Evolutionary conservation across 208 protist species (phyloP), one percentile per base, ranked within the genome.

Genomic region (Trichomonas vaginalis): DNA sequence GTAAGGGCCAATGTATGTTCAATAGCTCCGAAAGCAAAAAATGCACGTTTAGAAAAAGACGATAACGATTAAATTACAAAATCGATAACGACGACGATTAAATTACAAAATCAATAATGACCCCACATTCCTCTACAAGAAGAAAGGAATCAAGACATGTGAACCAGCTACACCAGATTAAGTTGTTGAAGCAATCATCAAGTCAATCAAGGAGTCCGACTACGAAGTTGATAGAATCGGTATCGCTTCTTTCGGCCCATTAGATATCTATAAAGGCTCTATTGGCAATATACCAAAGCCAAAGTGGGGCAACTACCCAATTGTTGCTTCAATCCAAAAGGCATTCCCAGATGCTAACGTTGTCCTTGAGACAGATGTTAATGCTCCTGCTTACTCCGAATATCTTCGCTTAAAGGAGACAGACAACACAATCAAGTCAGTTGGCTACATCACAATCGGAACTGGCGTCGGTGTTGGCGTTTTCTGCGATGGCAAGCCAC

Each of bases 381-480:
- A 86, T 21, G 82, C 82, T 39, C 82, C 82, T 48, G 82, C 82
- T 48, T 90, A 90, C 32, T 90, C 82, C 14, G 82, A 90, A 48
- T 90, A 48, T 32, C 32, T 90, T 0, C 17, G n/a, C 17, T 37
- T 90, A 27, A 1, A 35, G 17, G 79, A 95, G 39, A 70, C 3
- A 12, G 96, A 45, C 0, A 79, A 10, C 21, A 35, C 88, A 47
- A 2, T 97, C 35, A 96, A 87, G 45, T 96, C 96, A 14, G 96
- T 96, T 47, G 96, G 95, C 0, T 98, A 98, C 49, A 97, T 98
- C 46, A 98, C 97, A 0, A 97, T 98, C 4, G 97, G 97, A 32
- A 98, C 97, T 14, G 97, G 97, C 88, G 96, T 98, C 23, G 97
- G 97, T 37, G 96, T 98, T 56, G 97, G 97, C 42, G 80, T 97